A percentile compares a stretch with the other conserved stretches of the same genome.
These are phyloP conservation scores for Isabelozyma rhagii DNA, from an alignment of 805 yeast species.

Conservation along the genomic window DNA sequence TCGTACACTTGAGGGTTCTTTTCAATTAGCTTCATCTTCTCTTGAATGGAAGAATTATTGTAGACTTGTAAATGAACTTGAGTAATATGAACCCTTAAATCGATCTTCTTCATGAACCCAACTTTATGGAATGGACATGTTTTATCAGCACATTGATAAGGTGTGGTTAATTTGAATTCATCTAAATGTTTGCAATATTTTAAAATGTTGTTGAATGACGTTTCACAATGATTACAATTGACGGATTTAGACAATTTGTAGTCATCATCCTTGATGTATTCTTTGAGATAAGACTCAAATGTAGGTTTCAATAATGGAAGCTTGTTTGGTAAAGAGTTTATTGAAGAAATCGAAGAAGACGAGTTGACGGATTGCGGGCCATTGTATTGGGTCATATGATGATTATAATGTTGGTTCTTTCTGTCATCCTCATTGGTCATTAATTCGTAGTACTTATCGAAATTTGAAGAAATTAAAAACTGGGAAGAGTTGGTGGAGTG, in stretches of 20 bases:
- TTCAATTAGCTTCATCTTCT: not conserved
- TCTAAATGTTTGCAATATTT: not conserved
- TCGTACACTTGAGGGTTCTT: not conserved
- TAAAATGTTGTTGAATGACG: constrained; percentile 12
- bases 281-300: not conserved
- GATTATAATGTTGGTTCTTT: not conserved
- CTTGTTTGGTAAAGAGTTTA: not conserved
- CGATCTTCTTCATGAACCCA: not conserved
- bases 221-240: constrained; percentile 21
- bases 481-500: not conserved
- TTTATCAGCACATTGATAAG: not conserved
- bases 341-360: not conserved
- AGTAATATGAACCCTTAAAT: not conserved
- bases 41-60: not conserved
- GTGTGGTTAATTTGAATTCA: not conserved
- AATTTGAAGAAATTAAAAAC: not conserved
- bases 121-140: not conserved
- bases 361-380: not conserved
- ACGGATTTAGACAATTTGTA: constrained; percentile 8
- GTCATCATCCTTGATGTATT: not conserved
- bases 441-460: not conserved
- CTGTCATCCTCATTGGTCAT: not conserved
- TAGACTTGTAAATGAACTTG: not conserved
- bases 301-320: not conserved
- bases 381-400: not conserved